Conservation (phyloP, 352 stramenopile genomes). For the Phytopythium cucurbitacearum region DNA sequence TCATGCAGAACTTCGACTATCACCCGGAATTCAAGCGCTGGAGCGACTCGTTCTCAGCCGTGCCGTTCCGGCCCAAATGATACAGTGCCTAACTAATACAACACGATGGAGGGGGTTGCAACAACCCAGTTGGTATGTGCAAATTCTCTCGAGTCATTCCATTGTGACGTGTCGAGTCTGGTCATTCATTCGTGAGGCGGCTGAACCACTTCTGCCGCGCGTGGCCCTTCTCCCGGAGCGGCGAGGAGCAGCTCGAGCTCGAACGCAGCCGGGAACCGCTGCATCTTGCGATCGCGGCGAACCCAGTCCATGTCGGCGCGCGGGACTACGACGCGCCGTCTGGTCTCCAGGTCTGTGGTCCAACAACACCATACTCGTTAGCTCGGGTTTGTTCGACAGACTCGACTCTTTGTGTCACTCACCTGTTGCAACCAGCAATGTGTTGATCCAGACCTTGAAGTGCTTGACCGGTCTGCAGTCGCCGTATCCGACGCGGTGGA, state of each 20-base stretch:
- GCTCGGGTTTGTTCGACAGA: too few relatives aligned
- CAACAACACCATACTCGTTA: too few relatives aligned
- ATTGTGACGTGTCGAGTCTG: too few relatives aligned
- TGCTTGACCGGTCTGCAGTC: conserved; percentile 51
- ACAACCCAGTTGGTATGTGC: too few relatives aligned
- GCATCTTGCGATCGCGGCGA: conserved; percentile 54
- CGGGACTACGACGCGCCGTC: conserved; percentile 25
- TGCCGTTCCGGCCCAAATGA: conserved; percentile 73
- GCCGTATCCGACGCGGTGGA: conserved; percentile 29
- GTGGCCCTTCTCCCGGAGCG: too few relatives aligned
- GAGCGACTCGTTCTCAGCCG: conserved; percentile 82
- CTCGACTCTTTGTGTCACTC: too few relatives aligned
- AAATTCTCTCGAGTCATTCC: too few relatives aligned
- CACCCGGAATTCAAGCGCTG: conserved; percentile 88
- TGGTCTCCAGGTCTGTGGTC: neutral
- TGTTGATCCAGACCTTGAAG: conserved; percentile 78
- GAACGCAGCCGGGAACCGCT: conserved; percentile 53
- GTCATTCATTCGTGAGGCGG: too few relatives aligned
- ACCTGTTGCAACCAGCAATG: conserved; percentile 25
- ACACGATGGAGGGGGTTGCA: too few relatives aligned
- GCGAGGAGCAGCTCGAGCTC: conserved; percentile 49
- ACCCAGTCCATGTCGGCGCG: conserved; percentile 67
- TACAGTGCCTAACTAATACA: neutral
- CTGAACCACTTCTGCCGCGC: too few relatives aligned
- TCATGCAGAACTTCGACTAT: conserved; percentile 89